These are phyloP conservation scores for Claviceps sp. DNA, from an alignment of 2,329 filamentous ascomycete genomes.

Conservation along the genomic window DNA sequence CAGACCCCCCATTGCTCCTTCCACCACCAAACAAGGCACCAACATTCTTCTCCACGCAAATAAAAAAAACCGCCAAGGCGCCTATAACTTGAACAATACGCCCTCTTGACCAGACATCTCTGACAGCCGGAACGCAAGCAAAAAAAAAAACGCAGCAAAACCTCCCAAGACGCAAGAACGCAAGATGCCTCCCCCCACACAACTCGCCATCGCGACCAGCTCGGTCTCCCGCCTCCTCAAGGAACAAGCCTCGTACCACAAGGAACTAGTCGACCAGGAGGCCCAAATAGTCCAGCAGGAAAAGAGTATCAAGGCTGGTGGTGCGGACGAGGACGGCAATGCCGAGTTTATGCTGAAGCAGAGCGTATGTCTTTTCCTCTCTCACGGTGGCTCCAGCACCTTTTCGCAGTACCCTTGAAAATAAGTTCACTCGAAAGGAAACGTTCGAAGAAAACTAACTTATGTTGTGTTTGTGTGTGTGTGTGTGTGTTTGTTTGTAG, in stretches of 20 bases:
- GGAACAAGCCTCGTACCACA: conserved; percentile 82
- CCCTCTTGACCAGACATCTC: no score
- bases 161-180: neutral
- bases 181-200: conserved; percentile 62
- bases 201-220: conserved; percentile 66
- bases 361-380: conserved; percentile 45
- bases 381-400: neutral
- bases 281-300: conserved; percentile 56
- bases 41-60: neutral
- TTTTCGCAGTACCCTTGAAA: no score
- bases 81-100: no score
- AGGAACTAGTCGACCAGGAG: conserved; percentile 66
- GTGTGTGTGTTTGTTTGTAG: conserved; percentile 28
- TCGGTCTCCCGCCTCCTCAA: conserved; percentile 76
- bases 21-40: neutral
- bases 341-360: conserved; percentile 70
- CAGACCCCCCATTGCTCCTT: neutral
- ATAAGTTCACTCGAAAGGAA: no score
- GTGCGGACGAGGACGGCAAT: conserved; percentile 53
- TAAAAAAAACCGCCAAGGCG: no score
- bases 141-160: neutral
- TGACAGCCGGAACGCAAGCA: neutral
- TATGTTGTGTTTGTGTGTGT: neutral
- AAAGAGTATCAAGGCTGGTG: conserved; percentile 37
- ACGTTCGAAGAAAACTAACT: neutral